A percentile compares a stretch with the other conserved stretches of the same genome.
These are phyloP conservation scores for Primulina tabacum DNA, from an alignment of 257 asterid genomes.

Conservation along the genomic window DNA sequence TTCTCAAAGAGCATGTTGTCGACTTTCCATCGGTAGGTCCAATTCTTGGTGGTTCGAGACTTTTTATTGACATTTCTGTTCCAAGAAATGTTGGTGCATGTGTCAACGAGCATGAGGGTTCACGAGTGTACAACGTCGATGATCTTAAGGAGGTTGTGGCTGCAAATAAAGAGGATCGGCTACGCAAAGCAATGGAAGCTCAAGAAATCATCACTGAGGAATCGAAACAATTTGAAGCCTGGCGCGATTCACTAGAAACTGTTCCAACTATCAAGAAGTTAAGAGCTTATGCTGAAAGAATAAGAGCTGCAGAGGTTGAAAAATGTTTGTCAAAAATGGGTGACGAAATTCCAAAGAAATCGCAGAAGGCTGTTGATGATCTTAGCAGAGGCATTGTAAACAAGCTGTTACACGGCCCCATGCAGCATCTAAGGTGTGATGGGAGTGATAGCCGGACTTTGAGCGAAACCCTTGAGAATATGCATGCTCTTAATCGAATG, in stretches of 20 bases:
- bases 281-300: slow-evolving; percentile 86
- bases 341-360: slow-evolving; percentile 75
- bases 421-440: slow-evolving; percentile 96
- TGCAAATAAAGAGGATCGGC: slow-evolving; percentile 84
- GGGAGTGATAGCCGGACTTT: slow-evolving; percentile 89
- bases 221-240: slow-evolving; percentile 81
- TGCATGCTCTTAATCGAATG: slow-evolving; percentile 94
- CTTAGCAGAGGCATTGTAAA: slow-evolving; percentile 86
- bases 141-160: slow-evolving; percentile 95
- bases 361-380: slow-evolving; percentile 79
- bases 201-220: slow-evolving; percentile 77
- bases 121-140: slow-evolving; percentile 84
- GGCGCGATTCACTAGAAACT: slow-evolving; percentile 89
- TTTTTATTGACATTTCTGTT: slow-evolving; percentile 81
- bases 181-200: slow-evolving; percentile 93
- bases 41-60: slow-evolving; percentile 55
- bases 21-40: slow-evolving; percentile 50
- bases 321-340: slow-evolving; percentile 95
- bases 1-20: slow-evolving; percentile 55
- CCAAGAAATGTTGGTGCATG: slow-evolving; percentile 91
- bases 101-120: slow-evolving; percentile 56
- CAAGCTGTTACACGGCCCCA: slow-evolving; percentile 94
- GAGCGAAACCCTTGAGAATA: slow-evolving; percentile 93
- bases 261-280: slow-evolving; percentile 94
- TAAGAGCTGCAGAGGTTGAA: slow-evolving; percentile 78